Evolutionary conservation across 2,329 filamentous ascomycete species (phyloP).

Genomic region (Aspergillus unguis): DNA sequence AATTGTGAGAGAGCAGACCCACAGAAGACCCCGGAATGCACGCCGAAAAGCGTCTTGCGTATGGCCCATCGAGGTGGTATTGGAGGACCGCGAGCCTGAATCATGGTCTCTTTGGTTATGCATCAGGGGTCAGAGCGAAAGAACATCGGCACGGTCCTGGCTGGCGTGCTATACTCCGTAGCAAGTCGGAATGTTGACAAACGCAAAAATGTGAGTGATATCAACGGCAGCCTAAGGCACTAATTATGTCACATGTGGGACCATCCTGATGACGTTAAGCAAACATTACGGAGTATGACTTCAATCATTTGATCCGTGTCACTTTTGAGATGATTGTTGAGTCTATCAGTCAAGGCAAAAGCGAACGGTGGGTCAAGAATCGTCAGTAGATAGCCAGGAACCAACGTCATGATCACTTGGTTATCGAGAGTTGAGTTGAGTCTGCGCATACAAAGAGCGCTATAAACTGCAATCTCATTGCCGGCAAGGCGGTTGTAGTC

Average conservation of each 20-base stretch:
- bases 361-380: background rate
- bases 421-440: background rate
- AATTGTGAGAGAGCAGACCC: conserved; percentile 5
- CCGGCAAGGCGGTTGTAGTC: conserved; percentile 10
- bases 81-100: no score
- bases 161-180: background rate
- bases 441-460: background rate
- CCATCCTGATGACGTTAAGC: background rate
- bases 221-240: conserved; percentile 2
- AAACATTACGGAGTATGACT: background rate
- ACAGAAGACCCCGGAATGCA: conserved; percentile 13
- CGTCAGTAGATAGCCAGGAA: background rate
- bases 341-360: background rate
- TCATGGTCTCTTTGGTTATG: background rate
- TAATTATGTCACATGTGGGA: conserved; percentile 8
- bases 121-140: background rate
- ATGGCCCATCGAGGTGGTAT: no score
- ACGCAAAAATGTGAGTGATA: background rate
- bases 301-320: background rate
- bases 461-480: background rate
- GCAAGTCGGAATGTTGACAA: background rate
- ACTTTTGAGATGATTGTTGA: no score
- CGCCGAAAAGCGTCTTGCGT: background rate
- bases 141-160: no score
- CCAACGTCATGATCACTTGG: conserved; percentile 1